These are phyloP conservation scores for Bifiguratus adelaidae DNA, from an alignment of 192 early-diverging fungal species.

Conservation along the genomic window DNA sequence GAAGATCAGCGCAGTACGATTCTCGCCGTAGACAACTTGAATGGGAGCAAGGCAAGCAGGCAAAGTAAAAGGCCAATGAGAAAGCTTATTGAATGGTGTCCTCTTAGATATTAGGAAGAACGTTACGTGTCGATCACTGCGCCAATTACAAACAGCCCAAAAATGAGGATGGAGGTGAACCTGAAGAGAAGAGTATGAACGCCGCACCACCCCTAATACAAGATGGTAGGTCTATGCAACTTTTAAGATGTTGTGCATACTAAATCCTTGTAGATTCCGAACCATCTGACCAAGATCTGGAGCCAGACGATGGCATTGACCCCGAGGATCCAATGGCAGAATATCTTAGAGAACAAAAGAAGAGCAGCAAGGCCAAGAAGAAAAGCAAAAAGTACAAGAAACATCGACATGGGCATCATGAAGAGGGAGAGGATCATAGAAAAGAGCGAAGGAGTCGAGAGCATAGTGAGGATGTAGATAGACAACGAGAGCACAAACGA, in stretches of 20 bases:
- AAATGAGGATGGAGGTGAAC: conserved; percentile 39
- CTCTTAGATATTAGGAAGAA: conserved; percentile 31
- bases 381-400: conserved; percentile 4
- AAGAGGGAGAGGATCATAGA: not conserved
- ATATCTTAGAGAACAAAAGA: conserved; percentile 32
- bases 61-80: not conserved
- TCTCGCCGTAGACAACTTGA: conserved; percentile 93
- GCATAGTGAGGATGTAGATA: too few species aligned
- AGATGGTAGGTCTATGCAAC: not conserved
- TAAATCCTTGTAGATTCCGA: not conserved
- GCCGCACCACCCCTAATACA: conserved; percentile 31
- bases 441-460: not conserved
- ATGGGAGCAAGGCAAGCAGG: conserved; percentile 51
- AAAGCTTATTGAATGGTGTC: not conserved
- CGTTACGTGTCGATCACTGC: conserved; percentile 68
- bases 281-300: not conserved
- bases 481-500: too few species aligned
- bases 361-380: conserved; percentile 2
- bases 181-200: conserved; percentile 35
- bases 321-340: conserved; percentile 52
- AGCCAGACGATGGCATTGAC: conserved; percentile 8
- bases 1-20: conserved; percentile 87
- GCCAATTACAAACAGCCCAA: conserved; percentile 52
- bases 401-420: not conserved
- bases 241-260: not conserved